Base-by-base conservation (phyloP, 768 basidiomycete species). In the Leccinum boreale region DNA sequence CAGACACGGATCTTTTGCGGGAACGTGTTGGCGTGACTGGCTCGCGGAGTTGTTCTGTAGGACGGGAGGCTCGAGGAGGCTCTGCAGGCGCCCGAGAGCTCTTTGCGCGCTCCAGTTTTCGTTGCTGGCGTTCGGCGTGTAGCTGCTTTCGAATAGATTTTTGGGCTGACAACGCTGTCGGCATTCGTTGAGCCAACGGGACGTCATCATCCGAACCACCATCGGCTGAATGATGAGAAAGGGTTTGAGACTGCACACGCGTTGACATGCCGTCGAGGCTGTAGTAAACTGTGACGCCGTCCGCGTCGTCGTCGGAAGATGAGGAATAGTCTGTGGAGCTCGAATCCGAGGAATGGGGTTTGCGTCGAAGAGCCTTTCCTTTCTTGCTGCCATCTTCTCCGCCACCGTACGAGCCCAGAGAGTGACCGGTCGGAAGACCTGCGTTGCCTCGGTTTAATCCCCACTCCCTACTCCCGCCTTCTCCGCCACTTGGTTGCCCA, bases 141-240 rank as follows among this genome's bases (percentile, higher is more conserved):
- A 90, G 84, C 67, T 91, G 82, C 47, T 78, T 77, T 19, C 90
- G 82, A 54, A 96, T 90, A 5, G 87, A 85, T 64, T 83, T 85
- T 66, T 96, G 94, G 10, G 92, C 93, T 3, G 78, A 81, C 57
- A 96, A 73, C 4, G 94, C 94, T 1, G 85, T 87, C 4, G 93
- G 94, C 55, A 93, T 91, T 29, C 86, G 79, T 61, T 83, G 85
- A 3, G 92, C 94, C 15, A 96, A 79, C 1, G 94, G 94, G 1
- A 93, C 77, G 63, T 96, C 88, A 68, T 96, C 93, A 54, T 90
- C 85, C 39, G 81, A 78, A 29, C 73, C 73, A 31, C 70, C 68
- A 50, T 61, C 71, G 28, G 61, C 10, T 55, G 65, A 61, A 56
- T 47, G 59, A 48, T 56, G 69, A 54, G 66, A 65, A 45, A 55